Conservation (phyloP, 2,329 filamentous ascomycete species). For the Podosphaera leucotricha region DNA sequence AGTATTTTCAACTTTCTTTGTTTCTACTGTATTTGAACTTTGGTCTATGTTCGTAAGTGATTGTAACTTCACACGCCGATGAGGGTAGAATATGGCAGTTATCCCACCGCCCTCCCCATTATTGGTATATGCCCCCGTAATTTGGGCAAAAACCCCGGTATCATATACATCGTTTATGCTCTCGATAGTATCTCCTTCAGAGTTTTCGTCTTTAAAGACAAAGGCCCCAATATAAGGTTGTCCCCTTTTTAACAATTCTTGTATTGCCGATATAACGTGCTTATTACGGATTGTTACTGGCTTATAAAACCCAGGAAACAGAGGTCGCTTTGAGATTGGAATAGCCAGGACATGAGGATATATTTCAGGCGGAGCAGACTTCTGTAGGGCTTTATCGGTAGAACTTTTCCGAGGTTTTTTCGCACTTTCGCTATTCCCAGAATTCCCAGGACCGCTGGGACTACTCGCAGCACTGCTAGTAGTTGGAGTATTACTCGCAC, state of each 20-base stretch:
- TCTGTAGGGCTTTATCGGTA: constrained; percentile 55
- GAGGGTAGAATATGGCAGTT: constrained; percentile 87
- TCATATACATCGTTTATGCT: constrained; percentile 82
- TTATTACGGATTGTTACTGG: constrained; percentile 90
- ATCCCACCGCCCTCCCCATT: constrained; percentile 64
- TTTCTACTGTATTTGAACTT: constrained; percentile 13
- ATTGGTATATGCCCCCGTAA: constrained; percentile 86
- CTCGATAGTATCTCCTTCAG: constrained; percentile 83
- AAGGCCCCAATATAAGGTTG: constrained; percentile 96
- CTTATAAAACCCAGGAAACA: constrained; percentile 98
- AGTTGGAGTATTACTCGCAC: constrained; percentile 5
- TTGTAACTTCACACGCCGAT: constrained; percentile 79
- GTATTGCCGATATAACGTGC: constrained; percentile 74
- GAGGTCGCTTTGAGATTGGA: constrained; percentile 73
- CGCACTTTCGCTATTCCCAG: constrained; percentile 30
- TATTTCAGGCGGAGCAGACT: constrained; percentile 75
- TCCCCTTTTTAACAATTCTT: constrained; percentile 88
- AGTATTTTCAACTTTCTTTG: constrained; percentile 24
- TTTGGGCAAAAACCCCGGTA: constrained; percentile 89
- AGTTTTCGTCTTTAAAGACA: constrained; percentile 85
- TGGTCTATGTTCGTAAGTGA: constrained; percentile 45
- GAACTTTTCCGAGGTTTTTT: constrained; percentile 46
- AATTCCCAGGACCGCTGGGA: too few species aligned
- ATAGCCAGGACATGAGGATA: constrained; percentile 97
- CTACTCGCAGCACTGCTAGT: constrained; percentile 9